phyloP scores from a whole-genome alignment of 768 basidiomycete species.

The Amanita rimosa region DNA sequence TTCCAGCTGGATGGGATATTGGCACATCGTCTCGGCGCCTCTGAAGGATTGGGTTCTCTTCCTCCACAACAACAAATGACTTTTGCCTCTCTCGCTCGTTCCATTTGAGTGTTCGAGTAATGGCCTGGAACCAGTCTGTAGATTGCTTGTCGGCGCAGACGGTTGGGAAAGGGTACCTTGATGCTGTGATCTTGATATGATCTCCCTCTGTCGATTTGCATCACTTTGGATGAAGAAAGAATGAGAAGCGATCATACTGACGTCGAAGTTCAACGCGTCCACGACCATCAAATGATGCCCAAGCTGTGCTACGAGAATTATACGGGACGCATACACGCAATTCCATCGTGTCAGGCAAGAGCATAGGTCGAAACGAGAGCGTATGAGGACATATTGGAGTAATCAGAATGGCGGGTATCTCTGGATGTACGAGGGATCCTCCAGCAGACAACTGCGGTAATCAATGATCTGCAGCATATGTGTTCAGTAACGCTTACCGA shows the following conservation, averaged over 20 bases:
- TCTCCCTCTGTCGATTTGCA: constrained; percentile 69
- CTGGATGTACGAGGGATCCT: constrained; percentile 94
- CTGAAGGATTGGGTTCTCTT: constrained; percentile 46
- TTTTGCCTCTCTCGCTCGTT: constrained; percentile 98
- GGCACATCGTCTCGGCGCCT: constrained; percentile 6
- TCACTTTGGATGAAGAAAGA: constrained; percentile 6
- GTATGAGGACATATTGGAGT: constrained; percentile 99
- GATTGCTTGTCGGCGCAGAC: constrained; percentile 97
- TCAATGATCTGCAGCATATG: constrained; percentile 5
- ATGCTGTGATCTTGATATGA: constrained; percentile 96
- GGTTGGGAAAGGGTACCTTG: constrained; percentile 96
- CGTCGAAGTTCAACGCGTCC: constrained; percentile 94
- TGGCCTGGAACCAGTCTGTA: constrained; percentile 97
- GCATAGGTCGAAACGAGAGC: constrained; percentile 96
- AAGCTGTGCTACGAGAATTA: constrained; percentile 95
- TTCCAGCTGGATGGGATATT: constrained; percentile 28
- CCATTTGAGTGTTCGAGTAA: constrained; percentile 96
- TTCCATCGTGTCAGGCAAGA: constrained; percentile 97
- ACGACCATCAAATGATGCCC: constrained; percentile 97
- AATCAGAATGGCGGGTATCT: constrained; percentile 92
- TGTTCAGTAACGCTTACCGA: constrained; percentile 49
- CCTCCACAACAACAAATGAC: constrained; percentile 94
- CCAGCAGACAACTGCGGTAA: constrained; percentile 73
- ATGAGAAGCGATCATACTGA: constrained; percentile 28
- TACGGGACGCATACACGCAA: constrained; percentile 98